A percentile compares a stretch with the other conserved stretches of the same genome.
Evolutionary conservation across 306 rosid species (phyloP).

Genomic region (Begonia masoniana): DNA sequence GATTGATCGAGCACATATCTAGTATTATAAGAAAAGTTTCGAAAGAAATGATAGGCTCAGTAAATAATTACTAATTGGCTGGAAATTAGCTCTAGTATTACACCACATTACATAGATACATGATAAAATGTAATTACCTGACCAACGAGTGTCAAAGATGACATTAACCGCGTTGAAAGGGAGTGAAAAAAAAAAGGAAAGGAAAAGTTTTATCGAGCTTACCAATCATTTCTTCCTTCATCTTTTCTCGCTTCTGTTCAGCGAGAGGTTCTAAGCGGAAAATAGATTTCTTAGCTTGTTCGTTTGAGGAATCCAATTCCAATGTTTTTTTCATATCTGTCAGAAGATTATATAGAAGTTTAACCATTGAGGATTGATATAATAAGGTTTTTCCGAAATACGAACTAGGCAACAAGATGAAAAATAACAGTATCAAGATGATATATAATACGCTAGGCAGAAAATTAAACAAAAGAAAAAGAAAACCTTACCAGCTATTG

Average conservation of each 20-base stretch:
- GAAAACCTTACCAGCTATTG: constrained; percentile 49
- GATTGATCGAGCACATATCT: too few relatives aligned
- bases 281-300: constrained; percentile 51
- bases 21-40: too few relatives aligned
- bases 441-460: not conserved
- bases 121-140: too few relatives aligned
- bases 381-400: too few relatives aligned
- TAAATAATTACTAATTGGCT: not conserved
- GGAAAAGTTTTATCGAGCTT: constrained; percentile 4
- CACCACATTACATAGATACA: too few relatives aligned
- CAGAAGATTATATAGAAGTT: not conserved
- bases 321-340: constrained; percentile 68
- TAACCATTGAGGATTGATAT: too few relatives aligned
- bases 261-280: constrained; percentile 69
- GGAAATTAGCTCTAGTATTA: too few relatives aligned
- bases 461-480: not conserved
- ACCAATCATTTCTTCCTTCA: constrained; percentile 97
- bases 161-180: too few relatives aligned
- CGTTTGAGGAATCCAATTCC: constrained; percentile 78
- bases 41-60: not conserved
- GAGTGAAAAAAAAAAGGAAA: not conserved
- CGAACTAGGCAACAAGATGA: not conserved
- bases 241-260: constrained; percentile 76
- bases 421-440: not conserved
- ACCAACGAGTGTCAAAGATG: too few relatives aligned